Percentiles rank a stretch among this genome's conserved stretches.
These are phyloP conservation scores for Globisporangium nunn DNA, from an alignment of 352 stramenopile genomes.

Conservation along the genomic window DNA sequence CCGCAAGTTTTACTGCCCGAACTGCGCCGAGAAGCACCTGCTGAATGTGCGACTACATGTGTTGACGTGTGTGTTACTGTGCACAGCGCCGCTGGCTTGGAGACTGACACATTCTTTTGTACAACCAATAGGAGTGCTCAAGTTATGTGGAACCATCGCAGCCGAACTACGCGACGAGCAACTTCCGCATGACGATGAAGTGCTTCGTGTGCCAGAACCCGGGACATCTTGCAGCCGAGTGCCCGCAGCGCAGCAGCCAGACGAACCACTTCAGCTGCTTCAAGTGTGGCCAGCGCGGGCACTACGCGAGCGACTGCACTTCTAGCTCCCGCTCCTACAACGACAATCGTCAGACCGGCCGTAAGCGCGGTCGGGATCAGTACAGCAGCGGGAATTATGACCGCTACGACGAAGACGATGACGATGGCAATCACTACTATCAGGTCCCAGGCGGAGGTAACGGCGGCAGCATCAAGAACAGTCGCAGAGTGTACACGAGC, in stretches of 20 bases:
- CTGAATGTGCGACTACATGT: slow-evolving; percentile 17
- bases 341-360: slow-evolving; percentile 23
- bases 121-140: slow-evolving; percentile 18
- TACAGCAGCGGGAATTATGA: slow-evolving; percentile 31
- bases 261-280: slow-evolving; percentile 37
- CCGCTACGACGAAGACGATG: slow-evolving; percentile 27
- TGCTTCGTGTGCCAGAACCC: slow-evolving; percentile 68
- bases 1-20: slow-evolving; percentile 58
- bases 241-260: slow-evolving; percentile 42
- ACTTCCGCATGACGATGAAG: slow-evolving; percentile 39
- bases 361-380: slow-evolving; percentile 44
- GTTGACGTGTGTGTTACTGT: not conserved
- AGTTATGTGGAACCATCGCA: slow-evolving; percentile 37
- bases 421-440: slow-evolving; percentile 23
- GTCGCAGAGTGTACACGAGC: not conserved
- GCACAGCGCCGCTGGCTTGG: not conserved
- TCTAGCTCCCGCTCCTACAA: slow-evolving; percentile 11
- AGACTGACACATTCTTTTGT: not conserved
- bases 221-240: slow-evolving; percentile 70
- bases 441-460: slow-evolving; percentile 20
- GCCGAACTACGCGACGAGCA: slow-evolving; percentile 40
- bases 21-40: slow-evolving; percentile 54
- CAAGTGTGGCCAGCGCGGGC: slow-evolving; percentile 36
- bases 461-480: not conserved
- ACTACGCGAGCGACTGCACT: slow-evolving; percentile 45